These are phyloP conservation scores for Citrus inodora DNA, from an alignment of 345 rosid species.

Conservation along the genomic window DNA sequence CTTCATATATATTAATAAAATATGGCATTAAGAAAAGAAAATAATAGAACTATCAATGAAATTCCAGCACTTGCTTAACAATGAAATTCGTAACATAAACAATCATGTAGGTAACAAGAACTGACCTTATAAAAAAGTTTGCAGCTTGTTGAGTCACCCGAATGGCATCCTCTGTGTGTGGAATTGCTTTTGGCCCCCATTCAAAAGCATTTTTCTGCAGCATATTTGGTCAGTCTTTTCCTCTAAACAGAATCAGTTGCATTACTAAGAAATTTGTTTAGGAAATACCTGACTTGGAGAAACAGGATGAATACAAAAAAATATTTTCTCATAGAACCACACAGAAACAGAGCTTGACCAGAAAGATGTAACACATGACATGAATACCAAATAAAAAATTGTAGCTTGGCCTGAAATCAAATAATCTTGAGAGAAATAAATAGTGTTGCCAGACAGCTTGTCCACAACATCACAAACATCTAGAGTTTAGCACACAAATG, in stretches of 20 bases:
- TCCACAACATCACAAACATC: too few relatives aligned
- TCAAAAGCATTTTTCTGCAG: conserved; percentile 95
- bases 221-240: neutral
- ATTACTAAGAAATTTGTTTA: neutral
- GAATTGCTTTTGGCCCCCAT: conserved; percentile 76
- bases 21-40: neutral
- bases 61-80: neutral
- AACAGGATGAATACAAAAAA: neutral
- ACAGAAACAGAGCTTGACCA: too few relatives aligned
- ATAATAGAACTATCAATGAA: neutral
- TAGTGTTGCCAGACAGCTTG: too few relatives aligned
- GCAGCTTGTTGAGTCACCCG: conserved; percentile 85
- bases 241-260: neutral
- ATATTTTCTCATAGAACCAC: neutral
- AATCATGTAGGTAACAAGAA: neutral
- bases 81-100: neutral
- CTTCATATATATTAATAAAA: neutral
- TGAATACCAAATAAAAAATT: too few relatives aligned
- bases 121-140: conserved; percentile 75
- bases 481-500: too few relatives aligned
- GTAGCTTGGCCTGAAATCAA: too few relatives aligned
- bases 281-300: neutral
- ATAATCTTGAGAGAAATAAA: too few relatives aligned
- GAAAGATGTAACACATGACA: too few relatives aligned
- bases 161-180: conserved; percentile 88